Base-by-base conservation (phyloP, 495 filamentous ascomycete genomes). In the Diplogelasinospora grovesii region DNA sequence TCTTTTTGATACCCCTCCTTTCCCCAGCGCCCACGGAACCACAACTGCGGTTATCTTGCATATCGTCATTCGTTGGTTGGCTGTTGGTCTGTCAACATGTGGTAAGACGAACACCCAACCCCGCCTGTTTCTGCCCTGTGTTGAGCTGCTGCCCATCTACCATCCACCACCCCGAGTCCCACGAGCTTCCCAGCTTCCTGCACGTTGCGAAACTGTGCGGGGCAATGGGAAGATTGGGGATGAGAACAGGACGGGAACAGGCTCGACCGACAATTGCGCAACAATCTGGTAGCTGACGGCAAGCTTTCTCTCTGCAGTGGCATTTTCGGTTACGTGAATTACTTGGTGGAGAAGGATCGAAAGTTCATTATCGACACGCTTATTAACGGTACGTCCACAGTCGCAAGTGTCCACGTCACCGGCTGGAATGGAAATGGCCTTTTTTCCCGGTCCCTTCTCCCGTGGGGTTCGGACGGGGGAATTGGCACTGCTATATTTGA, bases 301-400 rank as follows among this genome's bases (percentile, higher is more conserved):
- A n/a, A n/a, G n/a, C n/a, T n/a, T n/a, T 36, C 33, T 22, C 10
- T 10, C n/a, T 27, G 26, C 34, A 97, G 92, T 81, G 92, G 92
- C 65, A 98, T 98, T 64, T 96, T 96, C 70, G 92, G 92, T 49
- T 98, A 98, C 73, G 86, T 97, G 67, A 95, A 78, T 54, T 81
- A 79, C 67, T 67, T 86, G 57, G 86, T 96, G 53, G 92, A 97
- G 72, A 95, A 93, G 76, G 92, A 97, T 67, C 77, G 93, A 55
- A 86, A 83, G 61, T 88, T 80, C 70, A 92, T 98, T 61, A 75
- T 98, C 57, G 83, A 94, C 54, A 96, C 89, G 26, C 78, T 98
- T 48, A 86, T 97, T 61, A 95, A 95, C 74, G 92, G 92, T 86
- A 64, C 42, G 56, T 49, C 24, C 9, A 24, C 39, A 32, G 43